Base-by-base conservation (phyloP, 2,329 filamentous ascomycete species). In the Botrytis porri region DNA sequence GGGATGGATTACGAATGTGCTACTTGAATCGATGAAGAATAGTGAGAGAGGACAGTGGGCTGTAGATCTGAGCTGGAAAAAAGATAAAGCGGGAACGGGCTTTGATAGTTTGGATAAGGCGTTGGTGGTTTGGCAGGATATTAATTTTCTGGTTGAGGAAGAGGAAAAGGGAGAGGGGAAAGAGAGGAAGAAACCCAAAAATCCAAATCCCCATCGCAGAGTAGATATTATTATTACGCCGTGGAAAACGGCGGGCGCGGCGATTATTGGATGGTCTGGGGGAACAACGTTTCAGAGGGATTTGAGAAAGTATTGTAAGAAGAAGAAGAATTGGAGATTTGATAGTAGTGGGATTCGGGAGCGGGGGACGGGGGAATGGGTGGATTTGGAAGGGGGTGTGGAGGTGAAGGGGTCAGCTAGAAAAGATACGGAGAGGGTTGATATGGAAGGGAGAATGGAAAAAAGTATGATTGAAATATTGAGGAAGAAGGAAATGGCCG, bases 91-190 rank as follows among this genome's bases (percentile, higher is more conserved):
- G 80, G 82, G n/a, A 69, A 54, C 10, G 10, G 65, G 54, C 3
- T 98, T 97, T 77, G 95, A 98, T 80, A 93, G 90, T 0, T 86
- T 98, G 1, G 95, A 98, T 81, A 98, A 98, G 81, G 94, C 94
- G 0, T 84, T 98, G 70, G 92, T 98, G 0, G 94, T 98, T 0
- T 98, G 95, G 95, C 93, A 97, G 80, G 86, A 94, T 78, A 91
- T 91, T 0, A 69, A 81, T 7, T 87, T 83, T 80, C n/a, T 4
- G 14, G 25, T 3, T 3, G 5, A 16, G 25, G 48, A 18, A 29
- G 51, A 57, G n/a, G 25, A 14, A 51, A 14, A 18, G 4, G 45
- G 12, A 51, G 45, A 54, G 48, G 51, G 51, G 51, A 3, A 3
- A 29, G 51, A 32, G 51, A 18, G n/a, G 3, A 29, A 29, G 7